Evolutionary conservation across 768 basidiomycete genomes (phyloP).

Genomic region (Mycena capillaripes): DNA sequence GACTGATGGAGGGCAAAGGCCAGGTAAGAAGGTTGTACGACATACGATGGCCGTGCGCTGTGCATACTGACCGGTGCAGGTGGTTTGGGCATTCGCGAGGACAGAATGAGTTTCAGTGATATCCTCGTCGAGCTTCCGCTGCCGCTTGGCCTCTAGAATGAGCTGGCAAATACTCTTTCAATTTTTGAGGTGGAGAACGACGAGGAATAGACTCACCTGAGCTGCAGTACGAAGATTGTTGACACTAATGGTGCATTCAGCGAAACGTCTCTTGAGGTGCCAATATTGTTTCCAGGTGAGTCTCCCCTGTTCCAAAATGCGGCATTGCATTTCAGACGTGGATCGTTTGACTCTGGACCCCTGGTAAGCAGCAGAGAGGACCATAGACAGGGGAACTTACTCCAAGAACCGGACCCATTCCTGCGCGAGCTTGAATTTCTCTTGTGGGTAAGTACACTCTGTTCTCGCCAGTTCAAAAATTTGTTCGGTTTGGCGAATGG

Average conservation of each 20-base stretch:
- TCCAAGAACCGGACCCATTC: neutral
- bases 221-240: neutral
- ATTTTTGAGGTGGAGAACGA: neutral
- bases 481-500: neutral
- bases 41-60: too few relatives aligned
- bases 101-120: neutral
- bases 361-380: neutral
- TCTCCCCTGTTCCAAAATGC: neutral
- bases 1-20: too few relatives aligned
- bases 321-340: neutral
- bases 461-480: neutral
- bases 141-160: neutral
- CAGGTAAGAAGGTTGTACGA: too few relatives aligned
- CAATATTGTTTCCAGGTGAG: neutral
- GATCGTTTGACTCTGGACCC: neutral
- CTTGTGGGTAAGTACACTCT: neutral
- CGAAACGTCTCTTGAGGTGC: neutral
- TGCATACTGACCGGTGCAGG: too few relatives aligned
- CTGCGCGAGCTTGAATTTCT: neutral
- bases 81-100: neutral
- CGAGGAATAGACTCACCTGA: neutral
- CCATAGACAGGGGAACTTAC: neutral
- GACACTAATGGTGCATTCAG: neutral
- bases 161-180: neutral
- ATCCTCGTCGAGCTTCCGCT: neutral